A percentile compares a stretch with the other conserved stretches of the same genome.
These are phyloP conservation scores for Nakaseomyces nivariensis DNA, from an alignment of 1,139 yeast genomes.

Conservation along the genomic window DNA sequence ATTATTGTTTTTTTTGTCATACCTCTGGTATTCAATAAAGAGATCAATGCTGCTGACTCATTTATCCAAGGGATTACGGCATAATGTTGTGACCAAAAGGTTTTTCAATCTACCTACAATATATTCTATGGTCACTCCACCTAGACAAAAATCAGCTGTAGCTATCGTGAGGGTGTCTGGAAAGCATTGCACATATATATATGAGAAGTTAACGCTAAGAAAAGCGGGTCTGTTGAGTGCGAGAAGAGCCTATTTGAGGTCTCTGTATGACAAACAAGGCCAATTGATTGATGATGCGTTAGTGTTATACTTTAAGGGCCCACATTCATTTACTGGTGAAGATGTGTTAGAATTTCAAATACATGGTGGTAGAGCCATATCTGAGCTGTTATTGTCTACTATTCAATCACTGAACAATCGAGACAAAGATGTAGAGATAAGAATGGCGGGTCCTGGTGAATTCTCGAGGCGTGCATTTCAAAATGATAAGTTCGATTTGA, in stretches of 20 bases:
- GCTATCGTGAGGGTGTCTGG: conserved; percentile 84
- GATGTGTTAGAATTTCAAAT: conserved; percentile 77
- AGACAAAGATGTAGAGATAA: conserved; percentile 34
- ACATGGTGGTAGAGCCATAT: conserved; percentile 90
- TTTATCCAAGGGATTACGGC: no score
- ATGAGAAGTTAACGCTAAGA: conserved; percentile 36
- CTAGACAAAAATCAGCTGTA: conserved; percentile 66
- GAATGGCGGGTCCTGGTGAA: conserved; percentile 91
- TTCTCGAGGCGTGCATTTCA: conserved; percentile 76
- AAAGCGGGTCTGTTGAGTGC: conserved; percentile 34
- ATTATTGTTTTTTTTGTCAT: background rate
- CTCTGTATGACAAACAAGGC: conserved; percentile 32
- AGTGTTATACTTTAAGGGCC: conserved; percentile 57
- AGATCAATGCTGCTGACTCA: no score
- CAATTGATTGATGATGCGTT: conserved; percentile 66
- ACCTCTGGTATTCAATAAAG: background rate
- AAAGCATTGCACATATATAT: conserved; percentile 39
- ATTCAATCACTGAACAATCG: conserved; percentile 42
- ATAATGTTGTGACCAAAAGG: conserved; percentile 3
- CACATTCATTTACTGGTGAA: conserved; percentile 89
- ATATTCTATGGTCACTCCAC: conserved; percentile 80
- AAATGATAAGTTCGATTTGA: conserved; percentile 58
- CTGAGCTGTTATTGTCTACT: conserved; percentile 55
- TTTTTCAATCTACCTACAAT: conserved; percentile 45
- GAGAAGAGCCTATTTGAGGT: conserved; percentile 48